Base-by-base conservation (phyloP, 1,139 yeast species). In the Yamadazyma triangularis region DNA sequence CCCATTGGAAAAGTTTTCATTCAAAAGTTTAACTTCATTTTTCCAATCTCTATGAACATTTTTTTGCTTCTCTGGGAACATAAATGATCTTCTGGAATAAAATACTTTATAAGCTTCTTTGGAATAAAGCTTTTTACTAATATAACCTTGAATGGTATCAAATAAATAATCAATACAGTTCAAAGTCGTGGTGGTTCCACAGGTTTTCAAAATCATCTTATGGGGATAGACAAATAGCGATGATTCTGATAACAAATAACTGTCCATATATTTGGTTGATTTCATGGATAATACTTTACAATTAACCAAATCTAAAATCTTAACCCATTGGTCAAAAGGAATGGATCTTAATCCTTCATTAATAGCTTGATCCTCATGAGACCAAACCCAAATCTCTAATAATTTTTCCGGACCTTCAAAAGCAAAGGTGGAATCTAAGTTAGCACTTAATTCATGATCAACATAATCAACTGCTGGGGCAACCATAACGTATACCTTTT, bases 401-500 rank as follows among this genome's bases (percentile, higher is more conserved):
- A 91, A 69, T 60, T 91, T 91, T 58, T 91, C 98, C 13, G 98
- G 97, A 9, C 98, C 98, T 63, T 89, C 97, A 54, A 89, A 89
- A 3, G 96, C 96, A 52, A 77, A 81, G 13, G 94, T 71, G 20
- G 96, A 87, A 59, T 89, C 96, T 43, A 88, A 63, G 43, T 74
- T 72, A 30, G 80, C 80, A n/a, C 94, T 79, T 31, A 85, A 64
- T 42, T 79, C 84, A 57, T 81, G 87, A 56, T 87, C 87, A 48
- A 83, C 77, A 49, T 69, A 84, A 34, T 53, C 37, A 47, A 58
- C 58, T 37, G 70, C 65, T 32, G 73, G 71, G 30, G 72, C 69
- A 42, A 64, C 72, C 72, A 65, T 65, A n/a, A n/a, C n/a, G n/a
- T n/a, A n/a, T n/a, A n/a, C n/a, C n/a, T n/a, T n/a, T n/a, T n/a